Conservation (phyloP, 2,329 filamentous ascomycete species). For the Parastagonospora avenae region DNA sequence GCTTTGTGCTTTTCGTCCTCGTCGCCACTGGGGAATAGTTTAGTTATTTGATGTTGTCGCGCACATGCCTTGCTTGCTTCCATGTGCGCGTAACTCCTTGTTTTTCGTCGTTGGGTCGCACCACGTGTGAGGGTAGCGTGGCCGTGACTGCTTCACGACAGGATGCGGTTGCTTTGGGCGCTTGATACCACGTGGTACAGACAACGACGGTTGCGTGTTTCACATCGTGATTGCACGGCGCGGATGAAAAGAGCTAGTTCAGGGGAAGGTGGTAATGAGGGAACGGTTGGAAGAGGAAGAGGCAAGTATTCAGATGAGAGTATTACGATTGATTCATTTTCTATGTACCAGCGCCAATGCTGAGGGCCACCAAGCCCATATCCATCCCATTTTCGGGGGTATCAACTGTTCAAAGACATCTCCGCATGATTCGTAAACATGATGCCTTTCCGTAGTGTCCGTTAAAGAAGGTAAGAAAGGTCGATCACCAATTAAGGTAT, state of each 20-base stretch:
- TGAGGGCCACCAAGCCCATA: conserved; percentile 14
- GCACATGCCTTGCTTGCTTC: too few species aligned
- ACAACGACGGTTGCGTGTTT: too few species aligned
- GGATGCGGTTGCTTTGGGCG: too few species aligned
- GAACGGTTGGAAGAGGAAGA: not conserved
- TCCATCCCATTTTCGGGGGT: conserved; percentile 28
- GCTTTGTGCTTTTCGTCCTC: too few species aligned
- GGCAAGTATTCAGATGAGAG: not conserved
- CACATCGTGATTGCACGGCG: not conserved
- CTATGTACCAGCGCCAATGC: conserved; percentile 29
- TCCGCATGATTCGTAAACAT: conserved; percentile 33
- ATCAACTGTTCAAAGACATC: conserved; percentile 32
- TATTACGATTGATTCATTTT: conserved; percentile 26
- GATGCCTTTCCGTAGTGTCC: conserved; percentile 23
- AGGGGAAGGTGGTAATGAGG: not conserved
- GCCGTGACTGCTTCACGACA: too few species aligned
- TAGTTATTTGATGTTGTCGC: too few species aligned
- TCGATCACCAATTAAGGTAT: conserved; percentile 21
- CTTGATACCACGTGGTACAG: too few species aligned
- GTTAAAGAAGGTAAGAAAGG: conserved; percentile 17
- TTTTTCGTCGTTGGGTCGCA: too few species aligned
- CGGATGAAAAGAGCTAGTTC: not conserved
- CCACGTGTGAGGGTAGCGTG: too few species aligned
- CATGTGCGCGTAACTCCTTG: too few species aligned
- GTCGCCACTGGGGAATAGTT: too few species aligned